A percentile compares a stretch with the other conserved stretches of the same genome.
These are phyloP conservation scores for Geranium brycei DNA, from an alignment of 345 rosid genomes.

Conservation along the genomic window DNA sequence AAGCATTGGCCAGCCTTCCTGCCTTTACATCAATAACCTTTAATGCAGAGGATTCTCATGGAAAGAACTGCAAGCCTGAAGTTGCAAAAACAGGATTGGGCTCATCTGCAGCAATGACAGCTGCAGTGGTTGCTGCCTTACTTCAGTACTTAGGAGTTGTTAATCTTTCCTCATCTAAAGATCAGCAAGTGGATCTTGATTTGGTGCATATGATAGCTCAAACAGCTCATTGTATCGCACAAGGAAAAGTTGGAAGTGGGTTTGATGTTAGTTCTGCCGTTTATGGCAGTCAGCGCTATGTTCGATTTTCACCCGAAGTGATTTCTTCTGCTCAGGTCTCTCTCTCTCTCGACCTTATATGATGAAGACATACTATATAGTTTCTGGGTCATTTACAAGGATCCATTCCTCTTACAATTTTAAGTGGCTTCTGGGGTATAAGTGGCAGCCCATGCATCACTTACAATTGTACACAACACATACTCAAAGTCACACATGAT, in stretches of 20 bases:
- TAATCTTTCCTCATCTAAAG: slow-evolving; percentile 42
- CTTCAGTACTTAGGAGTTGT: slow-evolving; percentile 82
- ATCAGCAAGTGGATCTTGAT: slow-evolving; percentile 37
- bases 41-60: slow-evolving; percentile 50
- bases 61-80: slow-evolving; percentile 68
- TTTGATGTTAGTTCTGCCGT: slow-evolving; percentile 98
- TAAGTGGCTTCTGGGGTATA: too few relatives aligned
- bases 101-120: slow-evolving; percentile 97
- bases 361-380: too few relatives aligned
- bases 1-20: slow-evolving; percentile 59
- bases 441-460: too few relatives aligned
- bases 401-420: too few relatives aligned
- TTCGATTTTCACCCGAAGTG: slow-evolving; percentile 86
- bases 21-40: slow-evolving; percentile 79
- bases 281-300: slow-evolving; percentile 88
- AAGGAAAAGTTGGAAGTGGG: slow-evolving; percentile 98
- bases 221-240: slow-evolving; percentile 92
- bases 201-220: slow-evolving; percentile 81
- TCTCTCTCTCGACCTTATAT: slow-evolving; percentile 4
- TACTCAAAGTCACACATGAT: too few relatives aligned
- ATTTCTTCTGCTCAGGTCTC: slow-evolving; percentile 77
- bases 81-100: slow-evolving; percentile 99
- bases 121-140: slow-evolving; percentile 84
- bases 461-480: too few relatives aligned
- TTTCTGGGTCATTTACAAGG: too few relatives aligned